Evolutionary conservation across 208 protist genomes (phyloP).

Genomic region (Wallacemonas sp.): DNA sequence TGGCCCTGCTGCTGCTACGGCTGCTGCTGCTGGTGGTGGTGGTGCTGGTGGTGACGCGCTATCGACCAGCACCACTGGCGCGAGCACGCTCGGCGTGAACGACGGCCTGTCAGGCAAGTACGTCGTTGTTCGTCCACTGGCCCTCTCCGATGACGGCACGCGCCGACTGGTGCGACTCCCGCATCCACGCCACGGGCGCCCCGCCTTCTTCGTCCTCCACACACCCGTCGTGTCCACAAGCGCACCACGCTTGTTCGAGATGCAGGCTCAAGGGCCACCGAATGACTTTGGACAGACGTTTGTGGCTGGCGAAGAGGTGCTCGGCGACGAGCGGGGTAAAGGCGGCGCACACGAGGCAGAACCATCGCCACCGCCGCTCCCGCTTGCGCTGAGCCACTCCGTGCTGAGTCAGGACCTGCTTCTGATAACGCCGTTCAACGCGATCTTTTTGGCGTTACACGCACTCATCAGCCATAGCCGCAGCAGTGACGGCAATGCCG

Average conservation of each 20-base stretch:
- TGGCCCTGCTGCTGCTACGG: not conserved
- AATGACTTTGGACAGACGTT: slow-evolving; percentile 58
- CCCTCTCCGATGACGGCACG: not conserved
- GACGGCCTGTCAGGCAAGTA: not conserved
- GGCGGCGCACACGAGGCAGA: not conserved
- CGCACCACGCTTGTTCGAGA: slow-evolving; percentile 32
- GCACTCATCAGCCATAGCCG: slow-evolving; percentile 20
- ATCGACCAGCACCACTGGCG: too few relatives aligned
- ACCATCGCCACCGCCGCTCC: not conserved
- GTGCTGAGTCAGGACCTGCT: slow-evolving; percentile 18
- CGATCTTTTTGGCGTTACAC: slow-evolving; percentile 60
- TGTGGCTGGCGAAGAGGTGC: not conserved
- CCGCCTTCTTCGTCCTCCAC: slow-evolving; percentile 30
- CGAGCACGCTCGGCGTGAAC: not conserved
- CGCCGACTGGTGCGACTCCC: slow-evolving; percentile 41
- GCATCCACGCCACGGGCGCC: slow-evolving; percentile 67
- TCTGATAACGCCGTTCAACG: slow-evolving; percentile 59
- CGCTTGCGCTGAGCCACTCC: slow-evolving; percentile 2
- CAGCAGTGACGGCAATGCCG: not conserved
- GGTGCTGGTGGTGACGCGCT: not conserved
- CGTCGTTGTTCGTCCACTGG: not conserved
- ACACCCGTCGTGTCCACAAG: not conserved
- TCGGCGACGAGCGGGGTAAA: not conserved
- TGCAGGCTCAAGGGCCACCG: slow-evolving; percentile 45
- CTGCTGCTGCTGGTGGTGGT: not conserved